These are phyloP conservation scores for Akebia trifoliata DNA, from an alignment of 164 flowering plant species.

Conservation along the genomic window DNA sequence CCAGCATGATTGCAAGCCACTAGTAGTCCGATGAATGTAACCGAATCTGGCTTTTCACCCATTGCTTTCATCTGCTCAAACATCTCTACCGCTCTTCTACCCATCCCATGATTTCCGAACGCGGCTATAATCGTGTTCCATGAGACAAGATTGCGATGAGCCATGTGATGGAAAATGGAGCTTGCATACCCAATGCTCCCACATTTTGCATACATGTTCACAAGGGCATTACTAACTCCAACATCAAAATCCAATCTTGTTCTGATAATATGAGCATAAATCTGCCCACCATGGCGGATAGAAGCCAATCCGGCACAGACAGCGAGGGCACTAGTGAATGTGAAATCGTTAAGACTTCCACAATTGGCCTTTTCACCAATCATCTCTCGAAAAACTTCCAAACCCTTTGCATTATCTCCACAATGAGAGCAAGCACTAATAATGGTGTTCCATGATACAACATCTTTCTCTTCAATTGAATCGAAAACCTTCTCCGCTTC, in stretches of 20 bases:
- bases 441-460: constrained; percentile 66
- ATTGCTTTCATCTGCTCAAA: constrained; percentile 48
- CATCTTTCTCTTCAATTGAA: constrained; percentile 47
- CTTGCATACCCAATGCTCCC: constrained; percentile 47
- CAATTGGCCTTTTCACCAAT: constrained; percentile 19
- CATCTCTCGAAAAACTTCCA: constrained; percentile 48
- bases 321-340: constrained; percentile 54
- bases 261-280: constrained; percentile 55
- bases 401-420: constrained; percentile 40
- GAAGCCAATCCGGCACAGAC: constrained; percentile 57
- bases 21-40: constrained; percentile 57
- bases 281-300: constrained; percentile 42
- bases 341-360: constrained; percentile 50
- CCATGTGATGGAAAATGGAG: constrained; percentile 35
- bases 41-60: constrained; percentile 48
- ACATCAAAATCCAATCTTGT: constrained; percentile 34
- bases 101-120: constrained; percentile 60
- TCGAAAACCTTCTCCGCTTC: constrained; percentile 47
- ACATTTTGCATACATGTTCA: constrained; percentile 82
- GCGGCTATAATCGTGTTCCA: constrained; percentile 74
- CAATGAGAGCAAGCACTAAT: constrained; percentile 55
- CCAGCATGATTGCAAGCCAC: constrained; percentile 75
- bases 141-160: constrained; percentile 42
- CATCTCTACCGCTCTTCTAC: constrained; percentile 32
- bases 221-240: constrained; percentile 61